These are phyloP conservation scores for Camelina laxa DNA, from an alignment of 345 rosid genomes.

Conservation along the genomic window DNA sequence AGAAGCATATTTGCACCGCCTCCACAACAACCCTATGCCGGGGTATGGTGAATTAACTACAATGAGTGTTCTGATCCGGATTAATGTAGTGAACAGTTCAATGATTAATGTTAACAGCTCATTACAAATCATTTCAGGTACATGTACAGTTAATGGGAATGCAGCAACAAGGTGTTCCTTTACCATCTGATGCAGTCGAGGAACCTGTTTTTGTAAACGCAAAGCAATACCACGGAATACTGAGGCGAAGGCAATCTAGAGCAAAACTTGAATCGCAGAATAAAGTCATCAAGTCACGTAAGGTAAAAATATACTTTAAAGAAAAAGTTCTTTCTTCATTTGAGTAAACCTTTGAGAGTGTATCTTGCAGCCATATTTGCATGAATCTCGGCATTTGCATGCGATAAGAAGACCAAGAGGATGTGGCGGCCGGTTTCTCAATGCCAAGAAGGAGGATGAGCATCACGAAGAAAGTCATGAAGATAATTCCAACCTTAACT, in stretches of 20 bases:
- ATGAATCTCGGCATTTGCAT: constrained; percentile 96
- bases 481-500: constrained; percentile 59
- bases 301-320: constrained; percentile 52
- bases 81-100: neutral
- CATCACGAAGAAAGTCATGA: constrained; percentile 52
- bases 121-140: constrained; percentile 51
- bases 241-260: constrained; percentile 93
- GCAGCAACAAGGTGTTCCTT: constrained; percentile 93
- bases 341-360: neutral
- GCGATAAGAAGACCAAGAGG: constrained; percentile 96
- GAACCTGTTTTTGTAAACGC: constrained; percentile 99
- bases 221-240: constrained; percentile 94
- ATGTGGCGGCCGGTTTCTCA: constrained; percentile 90
- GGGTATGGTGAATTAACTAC: constrained; percentile 37
- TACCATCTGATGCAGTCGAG: constrained; percentile 89
- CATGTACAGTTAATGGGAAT: constrained; percentile 90
- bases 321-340: no score
- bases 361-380: constrained; percentile 87
- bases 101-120: neutral
- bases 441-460: constrained; percentile 63
- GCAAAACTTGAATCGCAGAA: constrained; percentile 91
- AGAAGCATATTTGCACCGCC: constrained; percentile 92
- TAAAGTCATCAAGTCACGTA: constrained; percentile 71
- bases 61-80: neutral
- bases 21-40: constrained; percentile 67